Evolutionary conservation across 2,329 filamentous ascomycete species (phyloP).

Genomic region (Lecanicillium sp.): DNA sequence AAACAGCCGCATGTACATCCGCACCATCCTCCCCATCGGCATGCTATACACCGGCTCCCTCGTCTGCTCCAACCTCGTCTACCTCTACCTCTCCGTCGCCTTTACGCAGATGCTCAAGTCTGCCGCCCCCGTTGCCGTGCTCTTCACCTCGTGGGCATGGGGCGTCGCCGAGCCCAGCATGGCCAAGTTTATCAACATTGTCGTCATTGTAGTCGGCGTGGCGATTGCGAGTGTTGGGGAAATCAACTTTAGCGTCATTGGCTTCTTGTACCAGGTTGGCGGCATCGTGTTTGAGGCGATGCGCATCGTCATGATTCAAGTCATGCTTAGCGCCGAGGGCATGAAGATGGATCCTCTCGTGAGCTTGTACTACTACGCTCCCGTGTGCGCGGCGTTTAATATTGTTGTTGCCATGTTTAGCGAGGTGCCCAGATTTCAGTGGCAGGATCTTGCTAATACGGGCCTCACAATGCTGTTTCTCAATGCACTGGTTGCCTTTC

Average conservation of each 20-base stretch:
- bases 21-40: conserved; percentile 58
- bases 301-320: conserved; percentile 78
- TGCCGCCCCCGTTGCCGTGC: conserved; percentile 57
- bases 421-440: conserved; percentile 59
- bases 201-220: conserved; percentile 45
- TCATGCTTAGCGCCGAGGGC: conserved; percentile 66
- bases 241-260: conserved; percentile 58
- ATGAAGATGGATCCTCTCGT: conserved; percentile 84
- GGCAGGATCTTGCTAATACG: conserved; percentile 55
- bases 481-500: conserved; percentile 72
- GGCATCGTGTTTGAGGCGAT: conserved; percentile 76
- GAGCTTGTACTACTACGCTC: conserved; percentile 83
- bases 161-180: conserved; percentile 39
- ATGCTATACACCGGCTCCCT: conserved; percentile 58
- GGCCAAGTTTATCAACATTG: conserved; percentile 36
- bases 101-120: conserved; percentile 69
- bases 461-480: conserved; percentile 58
- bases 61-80: conserved; percentile 59
- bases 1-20: conserved; percentile 50
- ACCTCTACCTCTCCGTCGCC: conserved; percentile 57
- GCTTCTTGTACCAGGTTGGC: conserved; percentile 61
- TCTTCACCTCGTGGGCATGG: conserved; percentile 56
- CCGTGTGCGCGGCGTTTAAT: conserved; percentile 77
- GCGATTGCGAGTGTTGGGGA: conserved; percentile 50
- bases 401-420: conserved; percentile 57